Percentiles rank a stretch among this genome's conserved stretches.
These are phyloP conservation scores for Sphaerostilbella broomeana DNA, from an alignment of 2,329 filamentous ascomycete species.

Conservation along the genomic window DNA sequence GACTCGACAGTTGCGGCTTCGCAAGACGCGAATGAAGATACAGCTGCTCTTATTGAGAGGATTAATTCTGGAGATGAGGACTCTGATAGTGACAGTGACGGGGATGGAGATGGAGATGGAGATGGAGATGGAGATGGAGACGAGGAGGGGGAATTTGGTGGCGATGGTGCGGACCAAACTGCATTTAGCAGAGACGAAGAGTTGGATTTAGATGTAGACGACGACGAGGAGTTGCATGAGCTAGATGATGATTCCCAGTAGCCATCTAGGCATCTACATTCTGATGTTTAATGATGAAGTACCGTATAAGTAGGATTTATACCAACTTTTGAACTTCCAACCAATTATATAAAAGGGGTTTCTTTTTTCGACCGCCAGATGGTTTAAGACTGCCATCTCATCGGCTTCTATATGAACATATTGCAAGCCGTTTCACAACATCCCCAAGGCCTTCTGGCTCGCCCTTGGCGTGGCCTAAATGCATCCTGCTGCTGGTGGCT, in stretches of 20 bases:
- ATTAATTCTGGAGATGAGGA: slow-evolving; percentile 9
- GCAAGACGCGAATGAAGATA: slow-evolving; percentile 14
- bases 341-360: too few species aligned
- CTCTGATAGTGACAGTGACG: slow-evolving; percentile 16
- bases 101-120: slow-evolving; percentile 22
- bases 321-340: too few species aligned
- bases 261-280: neutral
- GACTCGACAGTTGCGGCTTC: slow-evolving; percentile 16
- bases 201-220: too few species aligned
- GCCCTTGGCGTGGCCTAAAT: too few species aligned
- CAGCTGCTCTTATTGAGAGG: slow-evolving; percentile 1
- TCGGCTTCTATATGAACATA: too few species aligned
- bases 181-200: neutral
- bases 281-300: too few species aligned
- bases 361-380: too few species aligned
- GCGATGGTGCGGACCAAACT: neutral
- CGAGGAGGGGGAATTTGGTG: slow-evolving; percentile 1
- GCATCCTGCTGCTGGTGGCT: too few species aligned
- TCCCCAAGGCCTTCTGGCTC: too few species aligned
- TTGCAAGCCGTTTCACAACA: too few species aligned
- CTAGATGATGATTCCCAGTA: neutral
- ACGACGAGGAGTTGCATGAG: neutral
- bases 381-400: too few species aligned
- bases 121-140: slow-evolving; percentile 17
- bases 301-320: too few species aligned